Conservation (phyloP, 495 filamentous ascomycete species). For the Neurospora tetrasperma region DNA sequence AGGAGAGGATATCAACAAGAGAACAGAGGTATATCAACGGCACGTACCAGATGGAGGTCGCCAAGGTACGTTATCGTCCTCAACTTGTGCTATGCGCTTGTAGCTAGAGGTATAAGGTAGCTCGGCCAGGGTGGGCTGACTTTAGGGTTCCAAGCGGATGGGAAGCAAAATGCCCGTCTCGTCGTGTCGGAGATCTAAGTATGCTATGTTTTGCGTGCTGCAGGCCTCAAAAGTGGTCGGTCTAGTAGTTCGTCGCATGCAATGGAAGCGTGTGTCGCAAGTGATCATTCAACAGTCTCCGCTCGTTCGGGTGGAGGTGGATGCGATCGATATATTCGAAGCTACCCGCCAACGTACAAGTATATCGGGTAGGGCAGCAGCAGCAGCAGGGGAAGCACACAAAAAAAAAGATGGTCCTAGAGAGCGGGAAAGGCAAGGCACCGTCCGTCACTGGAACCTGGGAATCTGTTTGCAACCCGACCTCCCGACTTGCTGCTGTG, state of each 20-base stretch:
- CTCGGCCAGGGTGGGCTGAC: not conserved
- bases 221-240: not conserved
- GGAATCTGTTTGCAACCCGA: not conserved
- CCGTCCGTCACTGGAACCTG: not conserved
- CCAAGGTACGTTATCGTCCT: not conserved
- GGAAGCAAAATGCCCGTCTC: not conserved
- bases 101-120: not conserved
- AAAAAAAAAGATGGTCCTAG: not conserved
- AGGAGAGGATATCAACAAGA: not conserved
- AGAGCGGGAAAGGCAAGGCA: not conserved
- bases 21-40: not conserved
- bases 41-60: not conserved
- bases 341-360: not conserved
- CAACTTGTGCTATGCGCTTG: not conserved
- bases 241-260: not conserved
- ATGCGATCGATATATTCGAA: not conserved
- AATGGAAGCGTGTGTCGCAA: not conserved
- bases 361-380: not conserved
- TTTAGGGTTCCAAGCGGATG: not conserved
- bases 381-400: not conserved
- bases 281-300: not conserved
- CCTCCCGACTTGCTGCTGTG: not conserved
- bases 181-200: not conserved
- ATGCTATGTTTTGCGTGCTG: not conserved
- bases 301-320: not conserved